These are phyloP conservation scores for Acacia acuminata DNA, from an alignment of 306 rosid genomes.

Conservation along the genomic window DNA sequence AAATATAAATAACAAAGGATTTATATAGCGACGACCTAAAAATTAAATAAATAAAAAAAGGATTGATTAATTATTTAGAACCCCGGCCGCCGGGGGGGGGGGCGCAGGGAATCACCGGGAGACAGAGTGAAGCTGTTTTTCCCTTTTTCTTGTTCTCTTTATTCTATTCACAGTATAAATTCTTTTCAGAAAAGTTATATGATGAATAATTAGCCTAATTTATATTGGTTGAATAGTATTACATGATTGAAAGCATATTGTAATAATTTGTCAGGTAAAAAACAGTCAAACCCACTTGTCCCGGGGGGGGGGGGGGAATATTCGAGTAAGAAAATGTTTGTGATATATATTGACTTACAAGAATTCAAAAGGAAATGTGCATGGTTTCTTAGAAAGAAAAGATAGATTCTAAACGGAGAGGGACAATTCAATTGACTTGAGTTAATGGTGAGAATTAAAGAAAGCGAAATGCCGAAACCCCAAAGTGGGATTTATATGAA, in stretches of 20 bases:
- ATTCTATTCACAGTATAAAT: not conserved
- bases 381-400: not conserved
- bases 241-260: not conserved
- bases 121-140: not conserved
- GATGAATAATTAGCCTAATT: not conserved
- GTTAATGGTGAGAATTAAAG: not conserved
- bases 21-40: not conserved
- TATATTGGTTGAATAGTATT: not conserved
- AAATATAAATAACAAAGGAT: not conserved
- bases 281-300: not conserved
- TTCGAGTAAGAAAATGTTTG: not conserved
- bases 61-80: not conserved
- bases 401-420: not conserved
- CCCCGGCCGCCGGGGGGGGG: too few relatives aligned
- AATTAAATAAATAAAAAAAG: not conserved
- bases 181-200: not conserved
- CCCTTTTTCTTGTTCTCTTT: not conserved
- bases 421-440: conserved; percentile 9
- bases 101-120: not conserved
- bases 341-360: not conserved
- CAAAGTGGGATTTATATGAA: not conserved
- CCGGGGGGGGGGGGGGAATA: not conserved
- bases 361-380: not conserved
- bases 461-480: not conserved
- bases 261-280: not conserved